These are phyloP conservation scores for Uromyces viciae-fabae DNA, from an alignment of 1,284 basidiomycete genomes.

Conservation along the genomic window DNA sequence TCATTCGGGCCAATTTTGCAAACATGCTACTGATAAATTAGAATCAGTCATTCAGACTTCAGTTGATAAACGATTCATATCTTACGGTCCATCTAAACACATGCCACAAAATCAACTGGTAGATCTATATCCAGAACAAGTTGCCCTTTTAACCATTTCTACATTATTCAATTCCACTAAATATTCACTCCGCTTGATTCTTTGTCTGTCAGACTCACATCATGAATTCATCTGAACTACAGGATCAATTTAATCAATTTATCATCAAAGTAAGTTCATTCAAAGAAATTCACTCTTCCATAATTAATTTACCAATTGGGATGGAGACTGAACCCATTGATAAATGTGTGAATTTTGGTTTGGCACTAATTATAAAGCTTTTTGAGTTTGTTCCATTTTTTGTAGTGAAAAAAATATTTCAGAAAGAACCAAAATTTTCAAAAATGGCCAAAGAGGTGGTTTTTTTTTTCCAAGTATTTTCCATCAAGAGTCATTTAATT, in stretches of 20 bases:
- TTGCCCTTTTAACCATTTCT: constrained; percentile 54
- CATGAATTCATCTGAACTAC: neutral
- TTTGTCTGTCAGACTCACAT: neutral
- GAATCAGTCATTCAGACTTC: constrained; percentile 76
- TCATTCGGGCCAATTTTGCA: constrained; percentile 94
- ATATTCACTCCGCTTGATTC: neutral
- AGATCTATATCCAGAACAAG: constrained; percentile 96
- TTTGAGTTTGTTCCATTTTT: too few species aligned
- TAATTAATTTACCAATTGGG: neutral
- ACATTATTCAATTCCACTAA: neutral
- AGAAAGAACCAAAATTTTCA: too few species aligned
- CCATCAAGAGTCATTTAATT: too few species aligned
- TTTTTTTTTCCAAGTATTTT: too few species aligned
- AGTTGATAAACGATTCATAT: constrained; percentile 69
- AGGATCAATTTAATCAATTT: neutral
- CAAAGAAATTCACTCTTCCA: neutral
- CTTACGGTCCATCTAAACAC: constrained; percentile 88
- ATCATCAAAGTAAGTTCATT: neutral
- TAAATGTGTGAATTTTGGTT: neutral
- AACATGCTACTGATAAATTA: constrained; percentile 74
- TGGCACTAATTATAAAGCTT: too few species aligned
- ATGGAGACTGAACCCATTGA: neutral
- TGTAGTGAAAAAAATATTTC: too few species aligned
- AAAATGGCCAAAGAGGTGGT: too few species aligned
- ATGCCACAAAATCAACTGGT: constrained; percentile 73